A percentile compares a stretch with the other conserved stretches of the same genome.
Conservation (phyloP, 2,329 filamentous ascomycete genomes). For the Trichoderma aggressivum region DNA sequence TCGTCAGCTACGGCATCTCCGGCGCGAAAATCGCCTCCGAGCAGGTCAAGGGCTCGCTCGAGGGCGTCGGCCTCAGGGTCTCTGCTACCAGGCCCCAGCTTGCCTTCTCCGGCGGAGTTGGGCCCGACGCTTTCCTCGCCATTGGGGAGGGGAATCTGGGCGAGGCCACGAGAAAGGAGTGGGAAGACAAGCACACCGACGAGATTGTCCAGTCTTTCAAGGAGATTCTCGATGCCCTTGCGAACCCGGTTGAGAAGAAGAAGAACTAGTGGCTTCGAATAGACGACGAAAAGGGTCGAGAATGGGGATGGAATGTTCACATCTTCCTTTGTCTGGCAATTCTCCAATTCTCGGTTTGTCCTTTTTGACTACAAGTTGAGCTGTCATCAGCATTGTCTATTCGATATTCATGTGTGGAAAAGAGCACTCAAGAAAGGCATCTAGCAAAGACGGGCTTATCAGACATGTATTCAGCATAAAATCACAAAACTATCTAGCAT, state of each 20-base stretch:
- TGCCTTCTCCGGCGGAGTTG: background rate
- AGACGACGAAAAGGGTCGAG: too few species aligned
- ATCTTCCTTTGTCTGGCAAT: background rate
- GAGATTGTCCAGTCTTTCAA: slow-evolving; percentile 12
- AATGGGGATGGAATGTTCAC: background rate
- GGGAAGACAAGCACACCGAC: slow-evolving; percentile 4
- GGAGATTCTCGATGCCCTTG: slow-evolving; percentile 12
- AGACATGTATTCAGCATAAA: background rate
- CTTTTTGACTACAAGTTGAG: background rate
- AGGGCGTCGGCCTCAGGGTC: background rate
- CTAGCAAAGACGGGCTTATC: background rate
- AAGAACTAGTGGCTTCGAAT: background rate
- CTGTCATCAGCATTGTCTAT: background rate
- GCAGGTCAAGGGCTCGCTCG: background rate
- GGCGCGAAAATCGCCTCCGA: slow-evolving; percentile 32
- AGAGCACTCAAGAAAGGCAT: background rate
- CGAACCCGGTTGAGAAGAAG: slow-evolving; percentile 14
- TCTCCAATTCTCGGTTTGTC: background rate
- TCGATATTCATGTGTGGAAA: background rate
- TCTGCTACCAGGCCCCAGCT: slow-evolving; percentile 9
- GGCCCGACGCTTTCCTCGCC: slow-evolving; percentile 3
- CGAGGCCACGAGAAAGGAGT: slow-evolving; percentile 2
- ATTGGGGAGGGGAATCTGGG: slow-evolving; percentile 14
- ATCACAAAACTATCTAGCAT: background rate
- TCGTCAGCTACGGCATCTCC: slow-evolving; percentile 52